Percentiles rank a stretch among this genome's conserved stretches.
Evolutionary conservation across 768 basidiomycete genomes (phyloP).

Genomic region (Trametes maxima): DNA sequence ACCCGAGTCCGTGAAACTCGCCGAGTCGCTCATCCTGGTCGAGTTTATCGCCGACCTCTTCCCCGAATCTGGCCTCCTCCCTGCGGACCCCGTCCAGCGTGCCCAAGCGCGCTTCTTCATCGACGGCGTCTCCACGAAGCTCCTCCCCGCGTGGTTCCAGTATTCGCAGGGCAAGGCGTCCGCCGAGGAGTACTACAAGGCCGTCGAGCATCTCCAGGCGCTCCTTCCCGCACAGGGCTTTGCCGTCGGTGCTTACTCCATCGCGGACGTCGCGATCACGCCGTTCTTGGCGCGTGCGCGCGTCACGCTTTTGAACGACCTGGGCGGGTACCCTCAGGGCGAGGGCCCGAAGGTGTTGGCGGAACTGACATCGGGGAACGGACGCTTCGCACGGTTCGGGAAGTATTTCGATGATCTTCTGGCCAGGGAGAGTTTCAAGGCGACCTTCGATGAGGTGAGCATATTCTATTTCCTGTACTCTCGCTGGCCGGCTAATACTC

Average conservation of each 20-base stretch:
- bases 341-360: slow-evolving; percentile 48
- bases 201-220: slow-evolving; percentile 50
- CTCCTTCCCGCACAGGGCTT: slow-evolving; percentile 49
- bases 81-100: slow-evolving; percentile 55
- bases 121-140: slow-evolving; percentile 51
- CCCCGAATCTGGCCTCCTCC: slow-evolving; percentile 50
- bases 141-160: slow-evolving; percentile 42
- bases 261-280: slow-evolving; percentile 62
- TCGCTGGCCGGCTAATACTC: too few species aligned
- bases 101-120: slow-evolving; percentile 67
- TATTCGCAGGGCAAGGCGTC: slow-evolving; percentile 35
- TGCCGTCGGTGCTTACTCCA: slow-evolving; percentile 50
- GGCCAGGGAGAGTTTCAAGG: slow-evolving; percentile 53
- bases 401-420: slow-evolving; percentile 51
- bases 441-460: slow-evolving; percentile 54
- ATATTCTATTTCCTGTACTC: slow-evolving; percentile 17
- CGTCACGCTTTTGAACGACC: slow-evolving; percentile 47
- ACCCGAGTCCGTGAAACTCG: slow-evolving; percentile 58
- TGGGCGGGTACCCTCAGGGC: slow-evolving; percentile 54
- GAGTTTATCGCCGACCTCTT: slow-evolving; percentile 69
- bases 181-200: slow-evolving; percentile 44
- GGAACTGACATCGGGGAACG: slow-evolving; percentile 39
- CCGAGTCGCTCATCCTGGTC: slow-evolving; percentile 66
- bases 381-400: slow-evolving; percentile 50
- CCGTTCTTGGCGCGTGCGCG: slow-evolving; percentile 63